Evolutionary conservation across 495 filamentous ascomycete genomes (phyloP).

Genomic region (Letharia lupina): DNA sequence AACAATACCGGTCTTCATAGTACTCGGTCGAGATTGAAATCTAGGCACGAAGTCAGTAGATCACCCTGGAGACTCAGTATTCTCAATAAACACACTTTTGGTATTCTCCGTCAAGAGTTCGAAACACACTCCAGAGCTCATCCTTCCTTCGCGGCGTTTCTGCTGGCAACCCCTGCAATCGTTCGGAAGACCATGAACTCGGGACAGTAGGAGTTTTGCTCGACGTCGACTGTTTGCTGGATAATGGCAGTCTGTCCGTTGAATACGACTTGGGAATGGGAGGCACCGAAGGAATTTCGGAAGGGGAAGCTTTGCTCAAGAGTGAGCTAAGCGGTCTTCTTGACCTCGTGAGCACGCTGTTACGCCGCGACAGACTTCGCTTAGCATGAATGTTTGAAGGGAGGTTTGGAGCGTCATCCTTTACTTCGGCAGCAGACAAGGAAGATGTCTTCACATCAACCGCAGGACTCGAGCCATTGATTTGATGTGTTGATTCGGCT

Average conservation of each 20-base stretch:
- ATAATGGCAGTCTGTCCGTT: conserved; percentile 45
- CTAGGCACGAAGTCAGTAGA: not conserved
- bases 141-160: conserved; percentile 57
- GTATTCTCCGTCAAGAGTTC: conserved; percentile 72
- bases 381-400: conserved; percentile 28
- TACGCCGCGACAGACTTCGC: conserved; percentile 29
- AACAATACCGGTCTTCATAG: conserved; percentile 72
- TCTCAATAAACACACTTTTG: conserved; percentile 39
- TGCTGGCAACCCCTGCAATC: conserved; percentile 26
- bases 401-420: conserved; percentile 29
- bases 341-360: conserved; percentile 37
- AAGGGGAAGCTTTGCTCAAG: conserved; percentile 35
- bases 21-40: conserved; percentile 68
- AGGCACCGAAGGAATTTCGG: conserved; percentile 42
- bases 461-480: not conserved
- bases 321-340: conserved; percentile 47
- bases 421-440: conserved; percentile 11
- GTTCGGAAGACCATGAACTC: conserved; percentile 36
- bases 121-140: conserved; percentile 83
- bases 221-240: conserved; percentile 35
- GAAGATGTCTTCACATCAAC: conserved; percentile 11
- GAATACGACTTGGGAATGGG: conserved; percentile 50
- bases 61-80: not conserved
- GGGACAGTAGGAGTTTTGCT: conserved; percentile 46
- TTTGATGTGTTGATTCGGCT: conserved; percentile 21